A percentile compares a stretch with the other conserved stretches of the same genome.
Evolutionary conservation across 73 alveolate species (phyloP).

Genomic region (Paramecium sexaurelia): DNA sequence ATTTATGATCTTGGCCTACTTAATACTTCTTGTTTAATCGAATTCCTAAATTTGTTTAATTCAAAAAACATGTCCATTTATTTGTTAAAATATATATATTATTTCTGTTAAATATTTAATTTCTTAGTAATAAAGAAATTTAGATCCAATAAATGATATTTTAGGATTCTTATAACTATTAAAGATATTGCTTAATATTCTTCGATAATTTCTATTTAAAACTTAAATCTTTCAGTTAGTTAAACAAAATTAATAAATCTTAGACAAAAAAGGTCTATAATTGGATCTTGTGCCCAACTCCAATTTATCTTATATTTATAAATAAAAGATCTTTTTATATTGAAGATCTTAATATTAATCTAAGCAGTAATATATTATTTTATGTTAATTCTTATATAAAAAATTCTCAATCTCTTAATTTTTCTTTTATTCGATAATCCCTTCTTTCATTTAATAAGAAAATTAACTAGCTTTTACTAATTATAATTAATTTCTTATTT

Average conservation of each 20-base stretch:
- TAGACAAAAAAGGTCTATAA: neutral
- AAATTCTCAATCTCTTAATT: neutral
- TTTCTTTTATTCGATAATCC: too few relatives aligned
- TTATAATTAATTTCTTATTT: neutral
- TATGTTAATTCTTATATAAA: too few relatives aligned
- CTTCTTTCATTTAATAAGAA: neutral
- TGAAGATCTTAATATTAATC: too few relatives aligned
- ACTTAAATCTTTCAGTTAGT: too few relatives aligned
- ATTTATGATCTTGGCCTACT: neutral
- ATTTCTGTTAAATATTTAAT: neutral
- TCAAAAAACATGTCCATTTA: conserved; percentile 39
- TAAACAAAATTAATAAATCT: too few relatives aligned
- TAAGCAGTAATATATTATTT: too few relatives aligned
- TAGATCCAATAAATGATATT: too few relatives aligned
- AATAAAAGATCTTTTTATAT: too few relatives aligned
- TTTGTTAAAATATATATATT: neutral
- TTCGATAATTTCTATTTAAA: conserved; percentile 23
- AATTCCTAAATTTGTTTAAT: conserved; percentile 18
- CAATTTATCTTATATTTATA: too few relatives aligned
- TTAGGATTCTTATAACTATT: neutral
- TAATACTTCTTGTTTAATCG: conserved; percentile 1
- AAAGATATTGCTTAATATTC: conserved; percentile 26
- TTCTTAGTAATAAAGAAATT: neutral
- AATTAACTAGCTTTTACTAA: neutral
- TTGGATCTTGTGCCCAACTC: too few relatives aligned